phyloP scores from a whole-genome alignment of 2,329 filamentous ascomycete genomes.

The Lachnellula hyalina region DNA sequence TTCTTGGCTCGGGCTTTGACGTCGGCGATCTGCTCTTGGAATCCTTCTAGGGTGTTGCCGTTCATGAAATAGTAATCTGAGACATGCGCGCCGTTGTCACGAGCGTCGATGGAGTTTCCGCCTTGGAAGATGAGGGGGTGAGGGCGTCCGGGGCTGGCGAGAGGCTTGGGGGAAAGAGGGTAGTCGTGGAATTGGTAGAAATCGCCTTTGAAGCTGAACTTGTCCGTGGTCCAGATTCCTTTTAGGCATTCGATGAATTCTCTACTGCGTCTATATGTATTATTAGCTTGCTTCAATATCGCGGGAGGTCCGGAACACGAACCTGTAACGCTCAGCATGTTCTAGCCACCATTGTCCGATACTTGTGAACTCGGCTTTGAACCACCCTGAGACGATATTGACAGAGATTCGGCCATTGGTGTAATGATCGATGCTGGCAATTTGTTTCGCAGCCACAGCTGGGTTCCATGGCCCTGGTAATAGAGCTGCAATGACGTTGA shows the following conservation, averaged over 20 bases:
- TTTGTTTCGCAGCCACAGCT: slow-evolving; percentile 47
- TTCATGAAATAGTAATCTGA: slow-evolving; percentile 52
- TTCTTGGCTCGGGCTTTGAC: slow-evolving; percentile 42
- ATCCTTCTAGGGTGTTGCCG: slow-evolving; percentile 49
- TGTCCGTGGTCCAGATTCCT: slow-evolving; percentile 46
- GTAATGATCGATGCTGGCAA: slow-evolving; percentile 49
- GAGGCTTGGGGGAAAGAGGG: slow-evolving; percentile 43
- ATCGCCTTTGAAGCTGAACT: slow-evolving; percentile 46
- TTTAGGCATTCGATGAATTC: slow-evolving; percentile 48
- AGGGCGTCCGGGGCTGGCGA: slow-evolving; percentile 38
- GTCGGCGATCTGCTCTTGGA: slow-evolving; percentile 44
- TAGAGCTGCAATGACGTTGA: slow-evolving; percentile 47
- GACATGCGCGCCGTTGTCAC: slow-evolving; percentile 43
- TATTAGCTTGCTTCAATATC: not conserved
- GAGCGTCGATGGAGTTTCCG: slow-evolving; percentile 46
- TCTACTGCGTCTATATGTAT: slow-evolving; percentile 32
- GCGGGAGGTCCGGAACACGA: not conserved
- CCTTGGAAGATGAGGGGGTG: slow-evolving; percentile 50
- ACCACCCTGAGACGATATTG: slow-evolving; percentile 50
- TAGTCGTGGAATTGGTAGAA: slow-evolving; percentile 50
- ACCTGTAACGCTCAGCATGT: slow-evolving; percentile 45
- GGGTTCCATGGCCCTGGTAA: slow-evolving; percentile 47
- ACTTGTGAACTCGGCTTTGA: slow-evolving; percentile 46
- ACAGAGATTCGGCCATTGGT: slow-evolving; percentile 46
- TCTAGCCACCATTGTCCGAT: slow-evolving; percentile 52